phyloP scores from a whole-genome alignment of 75 land plant species.

The Cupressus sempervirens region DNA sequence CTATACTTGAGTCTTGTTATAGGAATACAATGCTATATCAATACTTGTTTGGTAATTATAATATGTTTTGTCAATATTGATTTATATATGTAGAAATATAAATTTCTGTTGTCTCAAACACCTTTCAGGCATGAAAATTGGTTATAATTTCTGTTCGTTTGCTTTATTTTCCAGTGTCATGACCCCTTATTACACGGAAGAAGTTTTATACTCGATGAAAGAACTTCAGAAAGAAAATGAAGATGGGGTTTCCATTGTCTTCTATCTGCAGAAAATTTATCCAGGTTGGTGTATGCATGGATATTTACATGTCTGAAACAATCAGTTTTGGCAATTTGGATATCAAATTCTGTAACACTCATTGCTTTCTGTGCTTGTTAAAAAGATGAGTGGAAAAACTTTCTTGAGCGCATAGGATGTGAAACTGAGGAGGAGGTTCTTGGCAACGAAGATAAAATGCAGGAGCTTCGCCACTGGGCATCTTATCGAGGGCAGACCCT shows the following conservation, averaged over 20 bases:
- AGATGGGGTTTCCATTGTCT: conserved; percentile 85
- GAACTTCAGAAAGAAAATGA: conserved; percentile 80
- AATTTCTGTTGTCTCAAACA: background rate
- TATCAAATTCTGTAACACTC: background rate
- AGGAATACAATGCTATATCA: background rate
- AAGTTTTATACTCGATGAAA: conserved; percentile 67
- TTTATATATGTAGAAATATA: background rate
- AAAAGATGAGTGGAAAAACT: conserved; percentile 83
- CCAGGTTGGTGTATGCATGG: conserved; percentile 55
- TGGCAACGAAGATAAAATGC: conserved; percentile 25
- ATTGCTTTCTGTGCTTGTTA: background rate
- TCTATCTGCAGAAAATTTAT: conserved; percentile 89
- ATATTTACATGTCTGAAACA: background rate
- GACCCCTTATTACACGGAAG: conserved; percentile 93
- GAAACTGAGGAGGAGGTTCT: conserved; percentile 17
- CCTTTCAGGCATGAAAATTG: background rate
- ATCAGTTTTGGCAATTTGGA: background rate
- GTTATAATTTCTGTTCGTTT: background rate
- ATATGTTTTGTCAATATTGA: background rate
- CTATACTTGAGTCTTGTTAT: background rate
- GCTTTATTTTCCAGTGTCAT: conserved; percentile 48
- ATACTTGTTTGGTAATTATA: background rate
- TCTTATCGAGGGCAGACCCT: conserved; percentile 97
- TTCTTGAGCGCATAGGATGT: conserved; percentile 25
- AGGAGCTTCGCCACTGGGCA: conserved; percentile 73